Evolutionary conservation across 371 early-diverging fungal genomes (phyloP), one percentile per base, ranked within the genome.

Genomic region (Lichtheimia ramosa): DNA sequence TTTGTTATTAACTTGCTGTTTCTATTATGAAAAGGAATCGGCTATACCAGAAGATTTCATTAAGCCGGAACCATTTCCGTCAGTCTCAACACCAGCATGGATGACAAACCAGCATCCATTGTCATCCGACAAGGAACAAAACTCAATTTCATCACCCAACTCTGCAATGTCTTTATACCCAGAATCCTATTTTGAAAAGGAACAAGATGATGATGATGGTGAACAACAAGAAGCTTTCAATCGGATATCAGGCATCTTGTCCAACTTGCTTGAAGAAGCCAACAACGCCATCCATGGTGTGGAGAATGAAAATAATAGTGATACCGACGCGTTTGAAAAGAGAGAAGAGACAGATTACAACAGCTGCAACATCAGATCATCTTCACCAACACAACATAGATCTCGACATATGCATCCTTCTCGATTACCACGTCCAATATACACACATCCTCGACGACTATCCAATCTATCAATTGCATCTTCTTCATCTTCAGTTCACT

Each of bases 221-320:
- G 63, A 67, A 10, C 69, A 69, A 16, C 65, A 75, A 50, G 61
- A 69, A 18, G 58, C 74, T 13, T 68, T 79, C 43, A 74, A 79
- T 49, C 68, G 79, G 28, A 79, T 79, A 54, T 74, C 76, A 15
- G 73, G 59, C 42, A 79, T 75, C 5, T 34, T 79, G 7, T 58
- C 66, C 24, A 74, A 64, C 51, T 56, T 79, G 16, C 70, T 79
- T 51, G 74, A 79, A 56, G 76, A 79, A 58, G 79, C 79, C 3
- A 78, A 75, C 42, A 67, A 75, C 21, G 79, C 79, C 14, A 75
- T 74, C 0, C 46, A 74, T 25, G 66, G 61, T n/a, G 62, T 66
- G 10, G 67, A 72, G 43, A 42, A 61, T 18, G 71, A 74, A 43
- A 66, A 58, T 34, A 34, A 34, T 34, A 34, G 34, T 34, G 34